A percentile compares a stretch with the other conserved stretches of the same genome.
phyloP scores from a whole-genome alignment of 805 yeast genomes.

The Nakazawaea sp. region DNA sequence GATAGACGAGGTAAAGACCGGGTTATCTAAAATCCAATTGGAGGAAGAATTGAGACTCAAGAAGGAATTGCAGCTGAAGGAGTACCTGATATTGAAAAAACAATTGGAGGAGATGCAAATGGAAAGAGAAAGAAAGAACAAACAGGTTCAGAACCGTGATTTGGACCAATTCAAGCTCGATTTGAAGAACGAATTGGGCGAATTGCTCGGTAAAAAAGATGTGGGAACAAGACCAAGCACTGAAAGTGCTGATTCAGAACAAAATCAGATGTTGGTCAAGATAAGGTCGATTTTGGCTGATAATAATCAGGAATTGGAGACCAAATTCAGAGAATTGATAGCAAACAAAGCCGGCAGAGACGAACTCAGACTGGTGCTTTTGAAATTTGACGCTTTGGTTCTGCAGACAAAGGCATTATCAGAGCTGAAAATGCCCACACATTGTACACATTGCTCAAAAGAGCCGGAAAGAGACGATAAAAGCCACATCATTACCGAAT shows the following conservation, averaged over 20 bases:
- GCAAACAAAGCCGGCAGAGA: slow-evolving; percentile 8
- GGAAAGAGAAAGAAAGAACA: slow-evolving; percentile 1
- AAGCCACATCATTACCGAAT: too few species aligned
- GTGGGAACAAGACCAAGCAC: too few species aligned
- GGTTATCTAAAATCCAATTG: slow-evolving; percentile 4
- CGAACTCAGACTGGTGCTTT: slow-evolving; percentile 2
- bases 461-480: too few species aligned
- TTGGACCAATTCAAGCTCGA: slow-evolving; percentile 6
- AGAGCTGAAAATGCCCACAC: too few species aligned
- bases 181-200: slow-evolving; percentile 3
- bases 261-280: too few species aligned
- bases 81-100: slow-evolving; percentile 2
- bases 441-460: not conserved
- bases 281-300: too few species aligned
- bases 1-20: slow-evolving; percentile 4
- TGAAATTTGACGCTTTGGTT: not conserved
- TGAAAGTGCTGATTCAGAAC: too few species aligned
- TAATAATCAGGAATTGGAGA: too few species aligned
- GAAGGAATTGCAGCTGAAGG: slow-evolving; percentile 6
- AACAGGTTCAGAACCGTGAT: slow-evolving; percentile 3
- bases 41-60: slow-evolving; percentile 8
- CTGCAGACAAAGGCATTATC: too few species aligned
- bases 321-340: slow-evolving; percentile 1
- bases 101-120: slow-evolving; percentile 4
- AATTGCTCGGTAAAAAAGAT: not conserved